phyloP scores from a whole-genome alignment of 2,329 filamentous ascomycete genomes.

The Raffaelea ambrosiae region DNA sequence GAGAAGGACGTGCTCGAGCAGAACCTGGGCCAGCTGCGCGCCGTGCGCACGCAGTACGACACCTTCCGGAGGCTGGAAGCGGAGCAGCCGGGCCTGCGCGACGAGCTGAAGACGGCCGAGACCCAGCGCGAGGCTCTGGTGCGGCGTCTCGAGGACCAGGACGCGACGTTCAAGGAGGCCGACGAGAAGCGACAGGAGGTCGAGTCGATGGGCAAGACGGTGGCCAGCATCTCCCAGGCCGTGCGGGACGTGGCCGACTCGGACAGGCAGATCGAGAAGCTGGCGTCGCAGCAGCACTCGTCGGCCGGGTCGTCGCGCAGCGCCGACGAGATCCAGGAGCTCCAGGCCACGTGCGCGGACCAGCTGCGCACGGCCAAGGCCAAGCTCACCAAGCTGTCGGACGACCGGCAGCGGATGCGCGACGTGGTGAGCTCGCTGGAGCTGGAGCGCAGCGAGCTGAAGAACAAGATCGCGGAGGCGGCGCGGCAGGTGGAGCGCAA shows the following conservation, averaged over 20 bases:
- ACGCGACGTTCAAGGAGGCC: slow-evolving; percentile 55
- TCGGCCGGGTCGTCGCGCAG: slow-evolving; percentile 47
- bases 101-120: slow-evolving; percentile 46
- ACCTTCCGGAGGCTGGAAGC: slow-evolving; percentile 55
- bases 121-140: slow-evolving; percentile 53
- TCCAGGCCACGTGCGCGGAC: slow-evolving; percentile 59
- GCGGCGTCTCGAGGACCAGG: slow-evolving; percentile 56
- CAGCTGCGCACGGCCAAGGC: slow-evolving; percentile 57
- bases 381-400: slow-evolving; percentile 55
- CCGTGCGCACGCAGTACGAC: slow-evolving; percentile 62
- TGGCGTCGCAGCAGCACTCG: slow-evolving; percentile 64
- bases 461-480: slow-evolving; percentile 62
- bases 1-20: slow-evolving; percentile 51
- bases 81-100: slow-evolving; percentile 62
- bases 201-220: slow-evolving; percentile 67
- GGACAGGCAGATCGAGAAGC: slow-evolving; percentile 63
- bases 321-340: slow-evolving; percentile 74
- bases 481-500: slow-evolving; percentile 76
- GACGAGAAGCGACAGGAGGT: slow-evolving; percentile 45
- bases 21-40: slow-evolving; percentile 50
- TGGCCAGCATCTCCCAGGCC: slow-evolving; percentile 66
- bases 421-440: slow-evolving; percentile 63
- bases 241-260: slow-evolving; percentile 62
- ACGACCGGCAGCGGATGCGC: slow-evolving; percentile 63
- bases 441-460: slow-evolving; percentile 66